Evolutionary conservation across 345 rosid genomes (phyloP), one percentile per base, ranked within the genome.

Genomic region (Citrus cavaleriei): DNA sequence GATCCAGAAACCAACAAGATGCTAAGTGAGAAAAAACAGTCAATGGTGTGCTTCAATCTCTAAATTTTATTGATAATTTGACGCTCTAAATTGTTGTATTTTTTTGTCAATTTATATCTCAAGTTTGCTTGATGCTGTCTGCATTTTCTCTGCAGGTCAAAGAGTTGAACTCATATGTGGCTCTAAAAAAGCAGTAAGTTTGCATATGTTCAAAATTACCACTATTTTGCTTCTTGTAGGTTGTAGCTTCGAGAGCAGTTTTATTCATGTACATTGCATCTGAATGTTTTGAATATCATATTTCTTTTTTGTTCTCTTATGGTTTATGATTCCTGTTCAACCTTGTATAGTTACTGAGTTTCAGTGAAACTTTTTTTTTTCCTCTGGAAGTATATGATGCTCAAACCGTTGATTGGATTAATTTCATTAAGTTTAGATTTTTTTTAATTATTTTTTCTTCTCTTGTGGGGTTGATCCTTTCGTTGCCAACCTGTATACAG

Each of bases 21-120:
- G 89, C 87, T 95, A 78, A 93, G 77, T 72, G 99, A 95, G 77
- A 90, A 91, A 87, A 93, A 88, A 73, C 98, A 95, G 74, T 90
- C 98, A 57, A 88, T 95, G 99, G 98, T 91, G 51, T 5, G 79
- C 71, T 42, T 49, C 59, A 21, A 69, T 38, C 38, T 70, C 54
- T 34, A 49, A 55, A 10, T 21, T 70, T 46, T 74, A 46, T 38
- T 22, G 59, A 18, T 3, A 22, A 22, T 62, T 34, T 37, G 57
- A n/a, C 37, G 4, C n/a, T 80, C 54, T 40, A 62, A 4, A 19
- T 49, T 74, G 46, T 55, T n/a, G 16, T 42, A 42, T 1, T 46
- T 66, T 70, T 25, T 68, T 35, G 28, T 42, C 68, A 65, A 35
- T 59, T 55, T 73, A 21, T 16, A 35, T 68, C 73, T 62, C 40